A percentile compares a stretch with the other conserved stretches of the same genome.
These are phyloP conservation scores for Anisodus tanguticus DNA, from an alignment of 257 asterid species.

Conservation along the genomic window DNA sequence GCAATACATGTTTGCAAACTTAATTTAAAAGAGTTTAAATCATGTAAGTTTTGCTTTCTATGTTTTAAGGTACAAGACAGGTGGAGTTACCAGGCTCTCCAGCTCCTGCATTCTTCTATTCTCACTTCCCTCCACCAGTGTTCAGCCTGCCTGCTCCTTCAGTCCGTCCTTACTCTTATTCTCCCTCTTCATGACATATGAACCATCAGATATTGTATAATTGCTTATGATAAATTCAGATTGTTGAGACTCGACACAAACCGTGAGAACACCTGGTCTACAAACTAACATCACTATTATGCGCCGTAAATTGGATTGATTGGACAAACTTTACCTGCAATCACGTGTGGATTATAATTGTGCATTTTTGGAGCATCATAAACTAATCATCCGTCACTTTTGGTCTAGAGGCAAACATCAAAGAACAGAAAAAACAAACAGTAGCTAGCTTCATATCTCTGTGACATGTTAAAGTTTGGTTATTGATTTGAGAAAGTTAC, in stretches of 20 bases:
- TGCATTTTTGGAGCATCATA: neutral
- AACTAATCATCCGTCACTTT: neutral
- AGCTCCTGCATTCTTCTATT: neutral
- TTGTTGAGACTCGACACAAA: neutral
- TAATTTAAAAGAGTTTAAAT: neutral
- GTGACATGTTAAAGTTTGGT: neutral
- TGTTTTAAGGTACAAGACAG: neutral
- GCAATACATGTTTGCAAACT: constrained; percentile 11
- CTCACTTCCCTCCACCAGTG: neutral
- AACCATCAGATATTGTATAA: neutral
- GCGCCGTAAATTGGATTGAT: neutral
- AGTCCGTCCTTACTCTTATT: constrained; percentile 12
- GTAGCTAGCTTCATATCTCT: neutral
- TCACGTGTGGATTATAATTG: neutral
- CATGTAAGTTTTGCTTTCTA: neutral
- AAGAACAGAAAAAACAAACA: constrained; percentile 18
- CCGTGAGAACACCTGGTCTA: neutral
- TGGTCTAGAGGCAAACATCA: neutral
- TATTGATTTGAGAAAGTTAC: neutral
- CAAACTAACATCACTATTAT: neutral
- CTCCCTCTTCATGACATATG: neutral
- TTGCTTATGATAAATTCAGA: neutral
- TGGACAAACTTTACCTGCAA: neutral
- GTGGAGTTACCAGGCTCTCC: constrained; percentile 12
- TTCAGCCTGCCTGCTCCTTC: neutral